Evolutionary conservation across 306 rosid species (phyloP).

Genomic region (Malus orientalis): DNA sequence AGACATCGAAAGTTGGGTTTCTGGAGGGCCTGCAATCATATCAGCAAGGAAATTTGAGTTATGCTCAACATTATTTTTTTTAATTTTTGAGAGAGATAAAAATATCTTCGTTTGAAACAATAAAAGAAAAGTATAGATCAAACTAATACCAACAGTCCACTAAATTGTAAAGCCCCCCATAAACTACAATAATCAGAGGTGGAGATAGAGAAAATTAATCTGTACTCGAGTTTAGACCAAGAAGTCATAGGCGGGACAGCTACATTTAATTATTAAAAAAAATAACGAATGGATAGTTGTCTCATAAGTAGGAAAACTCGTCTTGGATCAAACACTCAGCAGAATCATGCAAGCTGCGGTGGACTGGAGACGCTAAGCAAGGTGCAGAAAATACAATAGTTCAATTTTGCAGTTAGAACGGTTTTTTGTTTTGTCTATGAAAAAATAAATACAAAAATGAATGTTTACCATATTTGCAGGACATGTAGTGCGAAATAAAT

Average conservation of each 20-base stretch:
- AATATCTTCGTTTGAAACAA: background rate
- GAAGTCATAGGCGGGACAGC: background rate
- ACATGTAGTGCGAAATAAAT: background rate
- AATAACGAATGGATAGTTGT: background rate
- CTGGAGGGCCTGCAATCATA: conserved; percentile 77
- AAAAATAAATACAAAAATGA: background rate
- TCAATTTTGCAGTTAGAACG: background rate
- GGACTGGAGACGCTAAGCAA: background rate
- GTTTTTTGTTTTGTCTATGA: background rate
- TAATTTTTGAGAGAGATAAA: background rate
- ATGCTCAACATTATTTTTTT: background rate
- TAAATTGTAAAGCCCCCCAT: background rate
- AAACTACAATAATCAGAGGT: no score
- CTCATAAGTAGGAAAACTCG: background rate
- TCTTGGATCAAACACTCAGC: background rate
- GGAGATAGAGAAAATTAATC: background rate
- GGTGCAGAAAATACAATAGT: background rate
- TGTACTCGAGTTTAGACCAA: background rate
- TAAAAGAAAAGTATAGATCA: background rate
- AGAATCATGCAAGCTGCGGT: background rate
- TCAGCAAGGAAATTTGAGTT: conserved; percentile 15
- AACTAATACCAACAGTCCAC: background rate
- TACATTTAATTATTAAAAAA: background rate
- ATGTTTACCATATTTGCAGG: background rate
- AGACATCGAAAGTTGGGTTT: conserved; percentile 83